Conservation (phyloP, 2,329 filamentous ascomycete genomes). For the Daldinia sp. region DNA sequence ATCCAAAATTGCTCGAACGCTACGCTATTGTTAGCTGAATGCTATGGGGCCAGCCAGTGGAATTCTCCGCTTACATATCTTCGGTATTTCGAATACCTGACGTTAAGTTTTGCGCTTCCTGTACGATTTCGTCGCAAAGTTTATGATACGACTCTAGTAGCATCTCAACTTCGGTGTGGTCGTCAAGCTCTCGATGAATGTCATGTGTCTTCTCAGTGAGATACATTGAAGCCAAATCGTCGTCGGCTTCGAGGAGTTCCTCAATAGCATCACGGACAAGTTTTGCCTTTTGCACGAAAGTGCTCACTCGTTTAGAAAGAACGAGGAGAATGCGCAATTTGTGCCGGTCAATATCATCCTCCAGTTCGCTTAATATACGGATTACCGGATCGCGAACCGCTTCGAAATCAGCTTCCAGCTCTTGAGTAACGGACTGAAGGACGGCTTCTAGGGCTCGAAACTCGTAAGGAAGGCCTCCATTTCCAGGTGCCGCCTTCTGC, state of each 20-base stretch:
- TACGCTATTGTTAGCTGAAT: conserved; percentile 54
- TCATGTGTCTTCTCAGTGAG: conserved; percentile 87
- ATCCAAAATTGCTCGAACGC: conserved; percentile 95
- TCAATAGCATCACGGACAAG: conserved; percentile 95
- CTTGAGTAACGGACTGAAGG: conserved; percentile 90
- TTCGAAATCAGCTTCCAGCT: conserved; percentile 94
- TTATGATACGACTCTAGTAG: conserved; percentile 97
- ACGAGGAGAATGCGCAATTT: conserved; percentile 92
- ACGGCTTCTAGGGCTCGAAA: conserved; percentile 96
- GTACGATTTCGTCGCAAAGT: conserved; percentile 96
- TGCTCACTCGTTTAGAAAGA: conserved; percentile 93
- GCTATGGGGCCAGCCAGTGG: background rate
- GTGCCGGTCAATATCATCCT: conserved; percentile 96
- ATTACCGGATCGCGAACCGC: conserved; percentile 93
- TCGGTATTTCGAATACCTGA: conserved; percentile 97
- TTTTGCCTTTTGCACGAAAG: conserved; percentile 96
- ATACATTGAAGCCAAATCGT: conserved; percentile 96
- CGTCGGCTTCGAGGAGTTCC: conserved; percentile 94
- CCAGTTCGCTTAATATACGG: conserved; percentile 86
- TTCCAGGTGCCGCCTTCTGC: conserved; percentile 75
- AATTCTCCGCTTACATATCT: conserved; percentile 79
- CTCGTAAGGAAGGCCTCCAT: conserved; percentile 85
- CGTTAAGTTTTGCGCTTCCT: conserved; percentile 92
- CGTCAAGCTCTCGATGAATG: conserved; percentile 78
- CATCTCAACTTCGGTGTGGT: conserved; percentile 98